phyloP scores from a whole-genome alignment of 306 rosid genomes.

The Quercus cerris region DNA sequence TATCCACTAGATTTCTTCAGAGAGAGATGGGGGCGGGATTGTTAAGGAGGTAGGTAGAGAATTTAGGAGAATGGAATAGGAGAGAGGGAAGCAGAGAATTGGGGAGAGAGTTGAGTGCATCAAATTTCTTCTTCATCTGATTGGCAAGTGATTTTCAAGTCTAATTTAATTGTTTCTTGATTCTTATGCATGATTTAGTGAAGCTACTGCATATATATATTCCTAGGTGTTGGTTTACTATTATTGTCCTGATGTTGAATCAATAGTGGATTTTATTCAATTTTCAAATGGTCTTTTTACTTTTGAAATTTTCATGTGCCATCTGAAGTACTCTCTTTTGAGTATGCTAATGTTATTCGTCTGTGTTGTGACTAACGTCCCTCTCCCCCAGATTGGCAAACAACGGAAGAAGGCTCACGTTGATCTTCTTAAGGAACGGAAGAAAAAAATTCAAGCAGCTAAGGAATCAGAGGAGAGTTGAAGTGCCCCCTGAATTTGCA shows the following conservation, averaged over 20 bases:
- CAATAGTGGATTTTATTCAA: background rate
- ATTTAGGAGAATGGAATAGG: too few species aligned
- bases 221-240: background rate
- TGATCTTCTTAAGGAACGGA: constrained; percentile 53
- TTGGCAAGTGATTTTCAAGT: too few species aligned
- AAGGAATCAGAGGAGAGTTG: constrained; percentile 25
- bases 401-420: constrained; percentile 44
- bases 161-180: background rate
- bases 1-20: too few species aligned
- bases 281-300: background rate
- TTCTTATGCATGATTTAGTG: background rate
- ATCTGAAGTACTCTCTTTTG: background rate
- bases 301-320: background rate
- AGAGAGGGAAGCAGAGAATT: too few species aligned
- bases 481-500: constrained; percentile 10
- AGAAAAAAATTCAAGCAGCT: constrained; percentile 56
- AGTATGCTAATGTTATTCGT: background rate
- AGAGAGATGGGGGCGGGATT: too few species aligned
- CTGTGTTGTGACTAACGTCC: background rate
- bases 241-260: background rate
- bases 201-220: background rate
- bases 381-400: constrained; percentile 44
- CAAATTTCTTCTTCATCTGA: too few species aligned
- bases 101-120: too few species aligned
- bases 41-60: too few species aligned